Conservation (phyloP, 2,329 filamentous ascomycete genomes). For the Hymenoscyphus occultus region DNA sequence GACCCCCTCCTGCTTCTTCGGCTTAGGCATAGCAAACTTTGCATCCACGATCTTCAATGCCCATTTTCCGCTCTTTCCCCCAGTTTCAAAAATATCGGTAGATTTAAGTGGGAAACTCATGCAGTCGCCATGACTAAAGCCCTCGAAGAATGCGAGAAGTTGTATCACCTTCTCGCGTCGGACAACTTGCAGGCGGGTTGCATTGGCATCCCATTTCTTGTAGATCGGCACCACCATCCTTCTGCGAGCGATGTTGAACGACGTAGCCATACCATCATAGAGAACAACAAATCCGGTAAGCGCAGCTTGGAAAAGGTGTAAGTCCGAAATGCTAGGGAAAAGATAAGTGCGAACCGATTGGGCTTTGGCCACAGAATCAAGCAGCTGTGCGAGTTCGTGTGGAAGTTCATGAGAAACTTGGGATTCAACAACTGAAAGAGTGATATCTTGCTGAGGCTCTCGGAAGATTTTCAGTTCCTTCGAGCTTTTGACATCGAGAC, state of each 20-base stretch:
- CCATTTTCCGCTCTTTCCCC: conserved; percentile 61
- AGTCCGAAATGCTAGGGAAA: conserved; percentile 62
- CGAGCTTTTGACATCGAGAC: conserved; percentile 57
- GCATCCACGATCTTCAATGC: conserved; percentile 81
- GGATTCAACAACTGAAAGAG: conserved; percentile 69
- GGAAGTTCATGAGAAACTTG: conserved; percentile 60
- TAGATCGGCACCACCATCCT: conserved; percentile 90
- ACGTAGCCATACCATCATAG: conserved; percentile 68
- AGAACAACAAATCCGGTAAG: conserved; percentile 77
- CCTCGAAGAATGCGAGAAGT: conserved; percentile 81
- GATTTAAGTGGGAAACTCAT: conserved; percentile 86
- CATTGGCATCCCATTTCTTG: conserved; percentile 88
- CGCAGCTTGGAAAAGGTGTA: conserved; percentile 76
- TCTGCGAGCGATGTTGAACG: conserved; percentile 77
- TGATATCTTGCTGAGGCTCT: conserved; percentile 73
- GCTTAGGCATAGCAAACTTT: conserved; percentile 78
- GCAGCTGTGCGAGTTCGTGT: conserved; percentile 56
- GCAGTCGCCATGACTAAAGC: conserved; percentile 80
- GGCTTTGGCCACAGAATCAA: conserved; percentile 48
- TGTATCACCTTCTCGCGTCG: conserved; percentile 72
- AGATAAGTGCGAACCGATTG: conserved; percentile 68
- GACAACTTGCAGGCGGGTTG: conserved; percentile 76
- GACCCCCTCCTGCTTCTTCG: conserved; percentile 47
- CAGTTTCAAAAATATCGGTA: conserved; percentile 77
- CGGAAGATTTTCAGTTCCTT: conserved; percentile 66